These are phyloP conservation scores for Fusarium robinianum DNA, from an alignment of 2,329 filamentous ascomycete genomes.

Conservation along the genomic window DNA sequence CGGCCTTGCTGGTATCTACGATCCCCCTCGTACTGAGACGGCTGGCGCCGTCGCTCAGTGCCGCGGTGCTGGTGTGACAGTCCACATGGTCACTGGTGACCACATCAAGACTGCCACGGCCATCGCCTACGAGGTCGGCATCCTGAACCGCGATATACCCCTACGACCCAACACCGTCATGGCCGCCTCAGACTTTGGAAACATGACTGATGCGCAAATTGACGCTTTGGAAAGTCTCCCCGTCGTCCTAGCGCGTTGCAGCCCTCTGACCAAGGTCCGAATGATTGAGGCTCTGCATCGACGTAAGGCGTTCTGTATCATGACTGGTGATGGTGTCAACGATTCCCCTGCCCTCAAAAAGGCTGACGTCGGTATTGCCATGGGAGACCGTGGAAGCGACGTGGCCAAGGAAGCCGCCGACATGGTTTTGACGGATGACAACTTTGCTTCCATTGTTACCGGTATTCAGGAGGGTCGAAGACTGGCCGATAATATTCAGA, in stretches of 20 bases:
- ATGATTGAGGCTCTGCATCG: constrained; percentile 76
- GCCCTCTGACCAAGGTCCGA: constrained; percentile 72
- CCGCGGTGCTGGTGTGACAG: constrained; percentile 63
- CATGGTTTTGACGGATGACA: constrained; percentile 86
- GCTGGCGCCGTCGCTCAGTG: constrained; percentile 63
- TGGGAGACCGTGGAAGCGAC: constrained; percentile 72
- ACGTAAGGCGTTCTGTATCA: constrained; percentile 69
- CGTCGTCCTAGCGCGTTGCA: constrained; percentile 70
- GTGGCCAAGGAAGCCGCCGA: constrained; percentile 82
- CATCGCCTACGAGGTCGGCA: constrained; percentile 68
- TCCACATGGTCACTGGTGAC: constrained; percentile 73
- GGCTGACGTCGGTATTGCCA: constrained; percentile 76
- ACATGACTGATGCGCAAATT: constrained; percentile 64
- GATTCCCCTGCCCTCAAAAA: constrained; percentile 74
- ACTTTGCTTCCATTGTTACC: constrained; percentile 81
- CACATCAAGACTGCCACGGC: constrained; percentile 70
- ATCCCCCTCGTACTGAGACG: constrained; percentile 71
- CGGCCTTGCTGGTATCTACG: constrained; percentile 74
- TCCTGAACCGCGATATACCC: constrained; percentile 49
- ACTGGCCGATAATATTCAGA: constrained; percentile 75
- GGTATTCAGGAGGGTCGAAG: constrained; percentile 72
- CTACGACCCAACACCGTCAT: constrained; percentile 56
- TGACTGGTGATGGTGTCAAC: constrained; percentile 78
- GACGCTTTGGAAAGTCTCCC: constrained; percentile 65
- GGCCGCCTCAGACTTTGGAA: constrained; percentile 66